Base-by-base conservation (phyloP, 495 filamentous ascomycete genomes). In the Podospora pseudoanserina region DNA sequence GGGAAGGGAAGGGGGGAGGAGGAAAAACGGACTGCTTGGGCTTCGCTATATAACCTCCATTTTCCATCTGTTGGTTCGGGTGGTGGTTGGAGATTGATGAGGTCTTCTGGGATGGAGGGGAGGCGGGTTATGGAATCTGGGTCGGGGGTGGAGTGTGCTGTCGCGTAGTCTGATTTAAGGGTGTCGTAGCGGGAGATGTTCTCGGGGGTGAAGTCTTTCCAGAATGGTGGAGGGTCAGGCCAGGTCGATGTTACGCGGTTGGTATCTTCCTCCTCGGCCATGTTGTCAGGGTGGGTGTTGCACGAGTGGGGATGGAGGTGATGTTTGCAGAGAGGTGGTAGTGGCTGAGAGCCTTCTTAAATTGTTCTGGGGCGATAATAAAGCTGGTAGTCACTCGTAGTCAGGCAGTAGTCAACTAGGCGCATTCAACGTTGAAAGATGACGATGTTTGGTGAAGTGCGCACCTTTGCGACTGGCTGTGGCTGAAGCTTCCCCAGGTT, bases 181-280 rank as follows among this genome's bases (percentile, higher is more conserved):
- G 83, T 72, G 49, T 90, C 82, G 60, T 96, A 85, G 44, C 85
- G 88, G 27, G 86, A 78, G 68, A 95, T 73, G 77, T 96, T 97
- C 0, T 89, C 86, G 3, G 86, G 73, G 0, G 92, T 97, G 80
- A 98, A 98, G 76, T 89, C 83, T 70, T 91, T 90, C 87, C 92
- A 98, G 82, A 97, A 93, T 3, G 91, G 89, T 23, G 95, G 95
- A 4, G 95, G 95, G 18, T 90, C 85, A 19, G 95, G 94, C 79
- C 93, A 83, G 26, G 80, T 78, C 9, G 79, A 73, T n/a, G 79
- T 75, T 11, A 77, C 74, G 53, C 75, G 74, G 11, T 71, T 70
- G 30, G 78, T 71, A 58, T 82, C 79, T 39, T 84, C 79, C 56
- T 78, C 74, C 16, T 60, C 61, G 27, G 71, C 77, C 81, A 83